phyloP scores from a whole-genome alignment of 768 basidiomycete genomes.

The Lyophyllum atratum region DNA sequence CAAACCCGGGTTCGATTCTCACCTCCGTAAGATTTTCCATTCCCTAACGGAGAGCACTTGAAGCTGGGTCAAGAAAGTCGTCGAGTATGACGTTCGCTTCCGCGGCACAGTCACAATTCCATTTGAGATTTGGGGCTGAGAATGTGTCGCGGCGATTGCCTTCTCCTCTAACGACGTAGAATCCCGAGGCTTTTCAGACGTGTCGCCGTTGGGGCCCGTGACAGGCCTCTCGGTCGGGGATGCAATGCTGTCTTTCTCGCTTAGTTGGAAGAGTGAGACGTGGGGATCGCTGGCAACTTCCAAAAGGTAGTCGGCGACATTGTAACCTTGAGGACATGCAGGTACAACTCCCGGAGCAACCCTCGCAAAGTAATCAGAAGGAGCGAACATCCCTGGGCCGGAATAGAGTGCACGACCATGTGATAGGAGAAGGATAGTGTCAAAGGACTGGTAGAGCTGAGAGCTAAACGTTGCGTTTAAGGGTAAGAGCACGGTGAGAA shows the following conservation, averaged over 20 bases:
- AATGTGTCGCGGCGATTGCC: background rate
- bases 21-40: conserved; percentile 80
- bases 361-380: conserved; percentile 64
- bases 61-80: conserved; percentile 89
- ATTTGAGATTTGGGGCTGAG: conserved; percentile 4
- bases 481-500: background rate
- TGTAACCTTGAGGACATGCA: conserved; percentile 78
- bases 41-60: conserved; percentile 82
- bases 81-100: conserved; percentile 46
- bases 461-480: conserved; percentile 45
- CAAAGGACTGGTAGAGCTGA: conserved; percentile 83
- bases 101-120: conserved; percentile 6
- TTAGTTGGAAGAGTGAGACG: conserved; percentile 42
- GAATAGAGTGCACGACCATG: conserved; percentile 78
- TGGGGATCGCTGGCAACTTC: conserved; percentile 80
- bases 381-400: conserved; percentile 73
- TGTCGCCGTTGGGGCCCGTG: background rate
- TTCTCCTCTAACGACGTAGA: conserved; percentile 7
- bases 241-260: conserved; percentile 4
- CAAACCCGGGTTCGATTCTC: conserved; percentile 2
- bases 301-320: conserved; percentile 89
- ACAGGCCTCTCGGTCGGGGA: background rate
- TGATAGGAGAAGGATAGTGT: conserved; percentile 76
- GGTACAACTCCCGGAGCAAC: conserved; percentile 40
- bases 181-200: conserved; percentile 3